A percentile compares a stretch with the other conserved stretches of the same genome.
Conservation (phyloP, 305 asterid species). For the Solanum hybrid region DNA sequence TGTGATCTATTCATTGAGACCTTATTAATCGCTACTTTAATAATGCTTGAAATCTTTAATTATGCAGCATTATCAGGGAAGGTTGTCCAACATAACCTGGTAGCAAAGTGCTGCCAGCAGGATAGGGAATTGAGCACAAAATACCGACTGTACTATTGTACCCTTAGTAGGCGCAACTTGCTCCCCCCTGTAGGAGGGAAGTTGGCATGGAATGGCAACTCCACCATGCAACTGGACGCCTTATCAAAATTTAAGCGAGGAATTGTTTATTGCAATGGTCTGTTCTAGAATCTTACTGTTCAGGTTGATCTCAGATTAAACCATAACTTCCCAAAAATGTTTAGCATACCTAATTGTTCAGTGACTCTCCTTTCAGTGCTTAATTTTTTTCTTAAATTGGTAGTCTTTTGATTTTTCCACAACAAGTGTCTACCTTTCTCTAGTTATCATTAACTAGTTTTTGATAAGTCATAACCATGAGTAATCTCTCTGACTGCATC, state of each 20-base stretch:
- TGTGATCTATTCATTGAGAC: slow-evolving; percentile 18
- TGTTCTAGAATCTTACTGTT: slow-evolving; percentile 87
- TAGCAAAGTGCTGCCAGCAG: slow-evolving; percentile 95
- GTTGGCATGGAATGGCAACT: slow-evolving; percentile 70
- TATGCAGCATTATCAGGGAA: slow-evolving; percentile 95
- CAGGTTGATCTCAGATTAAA: slow-evolving; percentile 64
- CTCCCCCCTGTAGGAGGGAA: slow-evolving; percentile 57
- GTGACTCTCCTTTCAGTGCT: slow-evolving; percentile 13
- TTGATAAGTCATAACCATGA: not conserved
- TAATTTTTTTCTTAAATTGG: not conserved
- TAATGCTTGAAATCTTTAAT: slow-evolving; percentile 47
- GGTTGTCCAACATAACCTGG: slow-evolving; percentile 82
- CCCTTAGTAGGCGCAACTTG: slow-evolving; percentile 51
- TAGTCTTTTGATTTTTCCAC: not conserved
- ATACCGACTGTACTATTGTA: slow-evolving; percentile 51
- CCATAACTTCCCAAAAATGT: slow-evolving; percentile 27
- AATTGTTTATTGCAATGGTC: slow-evolving; percentile 90
- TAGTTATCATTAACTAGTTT: not conserved
- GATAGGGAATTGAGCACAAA: slow-evolving; percentile 74
- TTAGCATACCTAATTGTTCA: slow-evolving; percentile 23
- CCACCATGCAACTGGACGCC: slow-evolving; percentile 59
- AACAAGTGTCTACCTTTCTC: not conserved
- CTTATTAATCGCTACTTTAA: slow-evolving; percentile 27
- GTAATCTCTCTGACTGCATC: not conserved
- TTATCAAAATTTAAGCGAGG: slow-evolving; percentile 61